phyloP scores from a whole-genome alignment of 2,329 filamentous ascomycete species.

The Shiraia sp. region DNA sequence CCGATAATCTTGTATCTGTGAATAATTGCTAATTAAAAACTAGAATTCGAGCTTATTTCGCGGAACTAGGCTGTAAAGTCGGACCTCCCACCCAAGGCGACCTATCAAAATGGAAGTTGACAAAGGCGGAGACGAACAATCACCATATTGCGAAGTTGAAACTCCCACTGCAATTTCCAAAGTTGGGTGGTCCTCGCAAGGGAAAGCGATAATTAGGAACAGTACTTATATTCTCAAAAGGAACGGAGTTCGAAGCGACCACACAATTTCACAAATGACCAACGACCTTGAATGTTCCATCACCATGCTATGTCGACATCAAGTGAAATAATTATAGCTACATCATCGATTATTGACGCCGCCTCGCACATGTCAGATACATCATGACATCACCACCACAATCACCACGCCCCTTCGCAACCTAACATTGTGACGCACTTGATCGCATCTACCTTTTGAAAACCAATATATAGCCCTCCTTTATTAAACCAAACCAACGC shows the following conservation, averaged over 20 bases:
- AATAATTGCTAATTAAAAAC: conserved; percentile 9
- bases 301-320: conserved; percentile 1
- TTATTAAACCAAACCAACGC: background rate
- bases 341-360: conserved; percentile 12
- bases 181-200: conserved; percentile 43
- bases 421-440: conserved; percentile 6
- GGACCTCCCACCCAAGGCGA: conserved; percentile 52
- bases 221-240: background rate
- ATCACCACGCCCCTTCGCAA: conserved; percentile 1
- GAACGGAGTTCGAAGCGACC: background rate
- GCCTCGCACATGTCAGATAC: conserved; percentile 4
- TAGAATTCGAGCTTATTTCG: conserved; percentile 69
- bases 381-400: conserved; percentile 23
- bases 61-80: conserved; percentile 74
- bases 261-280: background rate
- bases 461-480: conserved; percentile 3
- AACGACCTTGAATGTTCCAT: background rate
- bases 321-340: conserved; percentile 8
- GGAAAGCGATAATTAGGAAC: conserved; percentile 19
- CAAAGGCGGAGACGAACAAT: conserved; percentile 63
- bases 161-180: conserved; percentile 83
- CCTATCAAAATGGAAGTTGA: conserved; percentile 58
- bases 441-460: background rate
- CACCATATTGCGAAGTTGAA: conserved; percentile 71
- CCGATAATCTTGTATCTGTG: too few relatives aligned